Evolutionary conservation across 768 basidiomycete species (phyloP), one percentile per base, ranked within the genome.

Genomic region (Cubamyces lactineus): DNA sequence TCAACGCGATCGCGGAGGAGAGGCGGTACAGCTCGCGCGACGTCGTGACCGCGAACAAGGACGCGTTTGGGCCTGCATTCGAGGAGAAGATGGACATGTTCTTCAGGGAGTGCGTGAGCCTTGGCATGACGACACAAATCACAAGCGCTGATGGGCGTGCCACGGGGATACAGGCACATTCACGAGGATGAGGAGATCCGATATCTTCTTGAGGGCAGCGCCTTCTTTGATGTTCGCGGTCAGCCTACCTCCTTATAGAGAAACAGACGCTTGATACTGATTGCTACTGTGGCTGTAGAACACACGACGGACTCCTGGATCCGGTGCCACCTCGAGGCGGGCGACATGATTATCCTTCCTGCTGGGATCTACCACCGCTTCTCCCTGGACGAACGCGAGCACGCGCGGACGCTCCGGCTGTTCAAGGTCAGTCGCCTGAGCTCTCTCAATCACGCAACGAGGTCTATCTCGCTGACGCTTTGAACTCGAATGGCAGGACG

Each of bases 161-260:
- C 34, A 9, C 24, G 13, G 54, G 26, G 24, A 4, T 0, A 26
- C 66, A 92, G 92, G 69, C 94, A 97, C 69, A 83, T 98, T 80
- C 96, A 97, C 68, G 94, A 97, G 73, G 95, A 97, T 69, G 95
- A 98, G 70, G 95, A 98, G 75, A 96, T 96, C 70, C 82, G 95
- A 8, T 98, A 92, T 69, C 86, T 96, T 67, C 80, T 94, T 42
- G 79, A 82, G 0, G 96, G 96, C n/a, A 86, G 84, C 40, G 95
- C 94, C 0, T 98, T 86, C 80, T 98, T 97, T 71, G 96, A 98
- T 67, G 84, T 98, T 42, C 83, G 94, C 61, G 92, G 92, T 92
- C 66, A 57, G 86, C 68, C 24, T 16, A 1, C 17, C 39, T 38
- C 15, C 13, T n/a, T 21, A 26, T 13, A 34, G 41, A 48, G 42